These are phyloP conservation scores for Dioscorea dumetorum DNA, from an alignment of 106 monocot species.

Conservation along the genomic window DNA sequence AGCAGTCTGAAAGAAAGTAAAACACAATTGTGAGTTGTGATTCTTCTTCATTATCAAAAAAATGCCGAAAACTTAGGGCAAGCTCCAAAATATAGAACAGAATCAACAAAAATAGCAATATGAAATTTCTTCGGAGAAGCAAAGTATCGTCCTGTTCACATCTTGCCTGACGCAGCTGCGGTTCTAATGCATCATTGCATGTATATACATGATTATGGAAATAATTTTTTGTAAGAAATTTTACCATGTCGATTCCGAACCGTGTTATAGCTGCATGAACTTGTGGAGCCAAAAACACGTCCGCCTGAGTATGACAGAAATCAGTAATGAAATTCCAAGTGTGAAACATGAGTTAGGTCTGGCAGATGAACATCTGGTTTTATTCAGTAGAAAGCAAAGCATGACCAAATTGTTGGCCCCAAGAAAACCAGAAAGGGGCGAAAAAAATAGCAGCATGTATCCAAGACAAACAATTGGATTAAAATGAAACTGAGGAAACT, in stretches of 20 bases:
- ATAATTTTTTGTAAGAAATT: background rate
- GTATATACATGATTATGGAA: no score
- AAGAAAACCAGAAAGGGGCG: background rate
- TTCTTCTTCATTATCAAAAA: background rate
- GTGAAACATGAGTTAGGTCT: background rate
- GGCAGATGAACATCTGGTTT: background rate
- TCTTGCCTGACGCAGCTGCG: background rate
- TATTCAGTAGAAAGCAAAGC: background rate
- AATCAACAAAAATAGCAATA: no score
- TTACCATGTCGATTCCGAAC: constrained; percentile 46
- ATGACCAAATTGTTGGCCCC: background rate
- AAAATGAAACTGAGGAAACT: background rate
- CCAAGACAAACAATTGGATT: no score
- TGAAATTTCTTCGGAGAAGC: background rate
- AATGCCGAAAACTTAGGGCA: no score
- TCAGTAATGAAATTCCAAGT: background rate
- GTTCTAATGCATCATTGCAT: no score
- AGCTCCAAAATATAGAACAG: no score
- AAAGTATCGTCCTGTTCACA: background rate
- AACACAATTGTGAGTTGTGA: background rate
- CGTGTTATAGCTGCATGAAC: constrained; percentile 20
- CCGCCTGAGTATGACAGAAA: constrained; percentile 26
- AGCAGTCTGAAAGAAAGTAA: constrained; percentile 14
- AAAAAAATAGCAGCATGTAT: background rate
- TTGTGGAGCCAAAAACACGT: constrained; percentile 53